Conservation (phyloP, 139 green algal genomes). For the Pleodorina starrii region DNA sequence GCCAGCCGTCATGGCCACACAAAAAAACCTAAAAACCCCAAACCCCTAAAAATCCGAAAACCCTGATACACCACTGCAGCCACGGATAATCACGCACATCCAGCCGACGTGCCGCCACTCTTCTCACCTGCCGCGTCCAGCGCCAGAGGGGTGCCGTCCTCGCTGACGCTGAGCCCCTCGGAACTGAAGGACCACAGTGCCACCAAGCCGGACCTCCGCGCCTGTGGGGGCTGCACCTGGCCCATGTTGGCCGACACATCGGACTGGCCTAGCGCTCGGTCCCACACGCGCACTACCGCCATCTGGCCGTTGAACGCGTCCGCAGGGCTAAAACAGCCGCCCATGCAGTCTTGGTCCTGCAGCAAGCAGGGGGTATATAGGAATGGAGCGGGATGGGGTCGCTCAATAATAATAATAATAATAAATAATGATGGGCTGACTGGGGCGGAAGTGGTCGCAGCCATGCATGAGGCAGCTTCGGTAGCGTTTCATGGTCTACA, state of each 20-base stretch:
- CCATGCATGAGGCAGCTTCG: no score
- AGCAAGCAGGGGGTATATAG: not conserved
- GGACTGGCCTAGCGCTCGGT: slow-evolving; percentile 65
- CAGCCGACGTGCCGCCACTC: no score
- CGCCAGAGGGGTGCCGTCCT: slow-evolving; percentile 8
- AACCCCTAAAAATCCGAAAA: no score
- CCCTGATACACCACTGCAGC: no score
- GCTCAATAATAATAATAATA: no score
- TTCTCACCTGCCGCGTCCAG: slow-evolving; percentile 54
- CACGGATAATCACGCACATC: no score
- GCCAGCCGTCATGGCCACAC: no score
- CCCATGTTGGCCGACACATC: slow-evolving; percentile 75
- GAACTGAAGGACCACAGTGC: slow-evolving; percentile 75
- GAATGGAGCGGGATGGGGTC: not conserved
- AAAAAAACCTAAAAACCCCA: no score
- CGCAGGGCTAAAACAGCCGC: slow-evolving; percentile 85
- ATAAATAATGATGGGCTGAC: no score
- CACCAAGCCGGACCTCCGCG: slow-evolving; percentile 60
- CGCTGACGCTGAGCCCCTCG: slow-evolving; percentile 15
- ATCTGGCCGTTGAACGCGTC: slow-evolving; percentile 79
- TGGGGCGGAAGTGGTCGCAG: no score
- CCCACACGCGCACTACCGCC: slow-evolving; percentile 83
- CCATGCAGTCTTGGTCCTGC: slow-evolving; percentile 87
- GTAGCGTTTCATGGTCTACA: no score
- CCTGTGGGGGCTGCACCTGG: slow-evolving; percentile 43